Evolutionary conservation across 768 basidiomycete genomes (phyloP), one percentile per base, ranked within the genome.

Genomic region (Boletus rex-veris): DNA sequence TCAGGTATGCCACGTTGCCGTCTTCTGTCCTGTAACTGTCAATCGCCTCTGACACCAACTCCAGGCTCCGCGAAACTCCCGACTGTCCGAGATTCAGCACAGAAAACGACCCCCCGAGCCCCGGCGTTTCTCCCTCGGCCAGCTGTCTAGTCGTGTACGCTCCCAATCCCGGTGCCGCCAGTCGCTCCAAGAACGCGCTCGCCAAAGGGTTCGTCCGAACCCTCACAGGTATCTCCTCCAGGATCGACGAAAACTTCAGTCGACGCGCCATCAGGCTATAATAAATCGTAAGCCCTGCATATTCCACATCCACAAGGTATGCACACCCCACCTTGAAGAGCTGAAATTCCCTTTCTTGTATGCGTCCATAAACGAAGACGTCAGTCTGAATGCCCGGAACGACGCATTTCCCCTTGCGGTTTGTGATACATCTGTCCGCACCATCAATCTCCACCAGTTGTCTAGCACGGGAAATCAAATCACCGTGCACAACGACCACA

Each of bases 21-120:
- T 95, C 90, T 71, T 97, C 94, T 50, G 89, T 91, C 63, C 86
- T 84, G 74, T 93, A 92, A 62, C 75, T 81, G 73, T 93, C 91
- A 54, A 96, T 76, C 0, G 87, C 83, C 69, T 96, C 92, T 55
- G 90, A 83, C 46, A 94, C 84, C 69, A 87, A 82, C 74, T 92
- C 90, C 58, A 96, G 73, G 68, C 90, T 90, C 66, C 80, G 80
- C 50, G 88, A 83, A 47, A 90, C 75, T 8, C 86, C 82, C 5
- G 79, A 75, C 26, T 81, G 81, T 33, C 88, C 86, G 45, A 90
- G 80, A 73, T 91, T 78, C 52, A 96, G 79, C 46, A 78, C 73
- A 8, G 83, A 75, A 74, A 83, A 92, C 21, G 87, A 81, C 42
- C 82, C 82, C 14, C 77, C 77, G 26, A 90, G 64, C 21, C 74